Base-by-base conservation (phyloP, 1,284 basidiomycete species). In the Xerocomus nothofagi region DNA sequence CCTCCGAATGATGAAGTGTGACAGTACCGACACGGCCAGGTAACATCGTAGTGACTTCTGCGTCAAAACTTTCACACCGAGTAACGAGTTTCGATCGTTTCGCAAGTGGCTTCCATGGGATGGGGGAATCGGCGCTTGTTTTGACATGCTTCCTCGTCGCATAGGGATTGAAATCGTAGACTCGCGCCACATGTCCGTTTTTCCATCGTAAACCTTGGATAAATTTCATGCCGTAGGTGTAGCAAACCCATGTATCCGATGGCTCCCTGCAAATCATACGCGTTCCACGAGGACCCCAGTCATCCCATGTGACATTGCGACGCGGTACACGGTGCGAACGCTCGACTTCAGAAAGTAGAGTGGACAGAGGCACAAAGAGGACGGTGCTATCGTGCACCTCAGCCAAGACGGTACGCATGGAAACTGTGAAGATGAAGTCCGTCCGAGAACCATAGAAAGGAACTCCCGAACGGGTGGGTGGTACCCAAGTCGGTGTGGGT, bases 161-260 rank as follows among this genome's bases (percentile, higher is more conserved):
- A 33, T 62, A 55, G 0, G 44, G 63, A 49, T 66, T 68, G 12
- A 69, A 69, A 51, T 66, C 63, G 37, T 67, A 69, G 10, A 53
- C 43, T n/a, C 54, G 53, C 4, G 60, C 67, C 3, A 21, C 23
- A 1, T 49, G 52, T 26, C 54, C 54, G 4, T 43, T 30, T 15
- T 43, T 51, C 67, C 65, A 65, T 40, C 39, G 50, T 31, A 60
- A 26, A 31, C 55, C 54, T 32, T 57, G 62, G 54, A 70, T 70
- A 50, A 70, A 81, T 53, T 70, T 73, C 58, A 72, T 73, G 9
- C 82, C 82, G 51, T 75, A 75, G 9, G 79, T 72, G 58, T 79
- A 81, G 63, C 83, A 85, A 9, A 81, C 77, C 79, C 80, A 85
- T 10, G 68, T 66, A 9, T 68, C 51, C 23, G 75, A 76, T 32